phyloP scores from a whole-genome alignment of 1,284 basidiomycete species.

The Cryptococcus sp. region DNA sequence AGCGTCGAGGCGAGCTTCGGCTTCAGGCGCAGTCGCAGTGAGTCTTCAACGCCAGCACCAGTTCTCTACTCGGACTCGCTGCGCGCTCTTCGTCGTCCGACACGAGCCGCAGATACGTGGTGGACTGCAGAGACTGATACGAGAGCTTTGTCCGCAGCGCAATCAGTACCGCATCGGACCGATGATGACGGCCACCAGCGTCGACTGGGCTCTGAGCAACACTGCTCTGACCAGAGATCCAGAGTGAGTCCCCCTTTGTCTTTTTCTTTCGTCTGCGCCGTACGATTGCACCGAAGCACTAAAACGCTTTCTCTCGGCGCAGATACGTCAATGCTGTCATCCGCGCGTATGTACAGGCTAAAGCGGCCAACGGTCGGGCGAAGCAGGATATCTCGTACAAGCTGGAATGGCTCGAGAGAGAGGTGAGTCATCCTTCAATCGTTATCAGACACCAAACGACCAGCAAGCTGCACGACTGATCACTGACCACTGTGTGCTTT shows the following conservation, averaged over 20 bases:
- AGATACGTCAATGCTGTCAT: constrained; percentile 1
- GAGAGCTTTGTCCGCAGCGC: background rate
- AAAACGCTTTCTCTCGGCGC: background rate
- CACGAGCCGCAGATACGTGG: no score
- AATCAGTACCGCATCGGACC: constrained; percentile 1
- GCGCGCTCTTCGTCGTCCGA: no score
- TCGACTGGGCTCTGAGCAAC: background rate
- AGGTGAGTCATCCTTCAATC: background rate
- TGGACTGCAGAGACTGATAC: no score
- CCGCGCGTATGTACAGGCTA: background rate
- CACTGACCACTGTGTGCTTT: background rate
- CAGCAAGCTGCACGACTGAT: no score
- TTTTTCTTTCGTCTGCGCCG: no score
- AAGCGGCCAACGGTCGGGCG: background rate
- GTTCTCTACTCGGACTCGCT: no score
- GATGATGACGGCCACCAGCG: background rate
- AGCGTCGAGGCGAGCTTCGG: no score
- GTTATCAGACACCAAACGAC: no score
- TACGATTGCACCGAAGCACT: no score
- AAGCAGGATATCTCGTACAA: constrained; percentile 1
- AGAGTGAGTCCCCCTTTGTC: background rate
- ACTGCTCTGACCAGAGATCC: background rate
- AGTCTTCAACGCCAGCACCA: no score
- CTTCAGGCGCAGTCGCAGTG: no score
- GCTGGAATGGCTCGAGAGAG: background rate